Base-by-base conservation (phyloP, 2,329 filamentous ascomycete genomes). In the Escovopsis sp. region DNA sequence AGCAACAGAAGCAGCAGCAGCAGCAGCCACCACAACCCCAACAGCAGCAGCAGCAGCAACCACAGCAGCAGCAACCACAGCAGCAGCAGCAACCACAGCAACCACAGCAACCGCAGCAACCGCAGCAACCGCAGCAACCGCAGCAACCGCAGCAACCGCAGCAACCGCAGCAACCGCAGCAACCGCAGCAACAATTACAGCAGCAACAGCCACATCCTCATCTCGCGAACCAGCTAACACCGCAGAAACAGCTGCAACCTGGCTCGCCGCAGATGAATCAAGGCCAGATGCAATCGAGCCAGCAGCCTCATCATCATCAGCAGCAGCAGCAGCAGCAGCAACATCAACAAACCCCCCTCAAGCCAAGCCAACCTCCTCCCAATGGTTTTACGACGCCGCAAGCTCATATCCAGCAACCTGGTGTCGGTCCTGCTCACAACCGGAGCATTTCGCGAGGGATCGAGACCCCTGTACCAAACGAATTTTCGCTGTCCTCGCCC, bases 401-500 rank as follows among this genome's bases (percentile, higher is more conserved):
- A 32, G 45, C 49, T 47, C 46, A 48, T 12, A 54, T 30, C 30
- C 48, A 44, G 32, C 45, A 44, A 38, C 39, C 36, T 26, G 39
- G 41, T 36, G 36, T 36, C 15, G 23, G 36, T 7, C 23, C 44
- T 6, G 36, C 36, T 15, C 44, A 44, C 34, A 45, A 42, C 15
- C 33, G 36, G 42, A 46, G 33, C 34, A 26, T 47, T 12, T 69
- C 74, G 1, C 64, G 71, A 51, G 70, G 62, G 36, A 60, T 71
- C 4, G 73, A 77, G 40, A 47, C 47, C 4, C 47, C 55, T 15
- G 44, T 41, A 9, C 51, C 60, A 10, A 55, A 53, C 6, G 62
- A 68, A 2, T 71, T 70, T 38, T 53, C 65, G n/a, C 58, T 66
- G 46, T 62, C 61, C 7, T 73, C 70, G 2, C 70, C 70, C 1